A percentile compares a stretch with the other conserved stretches of the same genome.
phyloP scores from a whole-genome alignment of 1,139 yeast genomes.

The Kurtzmaniella natalensis region DNA sequence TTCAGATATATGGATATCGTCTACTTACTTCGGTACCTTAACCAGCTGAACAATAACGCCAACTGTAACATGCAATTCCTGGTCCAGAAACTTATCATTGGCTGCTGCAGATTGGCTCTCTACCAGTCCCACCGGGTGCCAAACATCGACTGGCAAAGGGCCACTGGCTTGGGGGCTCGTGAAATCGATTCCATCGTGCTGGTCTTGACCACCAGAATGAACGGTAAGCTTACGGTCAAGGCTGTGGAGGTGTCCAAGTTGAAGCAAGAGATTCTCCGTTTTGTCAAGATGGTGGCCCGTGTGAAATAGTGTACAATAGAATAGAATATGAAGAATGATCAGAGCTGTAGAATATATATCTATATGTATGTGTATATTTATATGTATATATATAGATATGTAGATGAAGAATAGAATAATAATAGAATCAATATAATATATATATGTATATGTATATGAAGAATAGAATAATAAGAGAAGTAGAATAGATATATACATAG shows the following conservation, averaged over 20 bases:
- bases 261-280: slow-evolving; percentile 39
- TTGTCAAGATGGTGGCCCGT: slow-evolving; percentile 41
- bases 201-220: slow-evolving; percentile 37
- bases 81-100: slow-evolving; percentile 40
- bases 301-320: slow-evolving; percentile 16
- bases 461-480: too few species aligned
- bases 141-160: slow-evolving; percentile 29
- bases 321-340: neutral
- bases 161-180: slow-evolving; percentile 36
- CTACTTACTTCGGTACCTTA: slow-evolving; percentile 42
- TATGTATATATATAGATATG: too few species aligned
- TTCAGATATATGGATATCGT: slow-evolving; percentile 49
- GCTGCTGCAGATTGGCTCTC: slow-evolving; percentile 41
- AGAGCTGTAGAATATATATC: neutral
- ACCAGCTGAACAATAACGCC: slow-evolving; percentile 44
- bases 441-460: too few species aligned
- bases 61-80: slow-evolving; percentile 44
- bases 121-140: slow-evolving; percentile 10
- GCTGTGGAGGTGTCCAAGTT: slow-evolving; percentile 35
- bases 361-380: too few species aligned
- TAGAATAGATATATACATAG: too few species aligned
- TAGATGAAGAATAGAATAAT: too few species aligned
- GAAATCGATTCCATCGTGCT: slow-evolving; percentile 36
- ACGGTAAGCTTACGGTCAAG: slow-evolving; percentile 40
- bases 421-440: neutral